Evolutionary conservation across 2,329 filamentous ascomycete species (phyloP), one percentile per base, ranked within the genome.

Genomic region (Plectosphaerella sp.): DNA sequence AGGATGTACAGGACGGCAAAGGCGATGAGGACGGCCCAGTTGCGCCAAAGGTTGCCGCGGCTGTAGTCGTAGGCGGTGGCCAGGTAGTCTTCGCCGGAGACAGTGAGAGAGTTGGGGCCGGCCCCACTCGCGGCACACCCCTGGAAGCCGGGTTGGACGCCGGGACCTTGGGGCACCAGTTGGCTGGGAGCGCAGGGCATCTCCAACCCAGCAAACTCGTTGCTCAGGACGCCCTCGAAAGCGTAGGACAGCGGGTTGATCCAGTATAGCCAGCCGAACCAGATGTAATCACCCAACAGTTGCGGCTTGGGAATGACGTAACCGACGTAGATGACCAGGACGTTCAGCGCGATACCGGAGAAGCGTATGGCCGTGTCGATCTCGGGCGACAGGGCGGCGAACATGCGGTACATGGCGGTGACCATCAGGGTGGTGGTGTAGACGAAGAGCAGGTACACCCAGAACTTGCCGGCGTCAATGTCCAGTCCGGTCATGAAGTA

Each of bases 401-500:
- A 76, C 11, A 77, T 78, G 12, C 84, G 73, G 61, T 84, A 86
- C 24, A 86, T 71, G 0, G 77, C 73, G 9, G 78, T 79, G 66
- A 86, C 80, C 16, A 72, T 71, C 54, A 87, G 74, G 0, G 77
- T 84, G 12, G 77, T 75, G 1, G 78, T 67, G 65, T 82, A 85
- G 0, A 82, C 77, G 55, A 88, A 82, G 1, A 87, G 66, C 54
- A 82, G 78, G 59, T 82, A 80, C 50, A 86, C 84, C 63, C 86
- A 88, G 64, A 87, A 88, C 22, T 86, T 77, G 43, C 82, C 84
- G 0, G 87, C 77, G 25, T 82, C 80, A 25, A 85, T 73, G 50
- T 85, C 77, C 2, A 93, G 74, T 48, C 87, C 83, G 0, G 85
- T 81, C 85, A 93, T 86, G 68, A 91, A 92, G 71, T 92, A 93